These are phyloP conservation scores for Sparassis latifolia DNA, from an alignment of 1,284 basidiomycete genomes.

Conservation along the genomic window DNA sequence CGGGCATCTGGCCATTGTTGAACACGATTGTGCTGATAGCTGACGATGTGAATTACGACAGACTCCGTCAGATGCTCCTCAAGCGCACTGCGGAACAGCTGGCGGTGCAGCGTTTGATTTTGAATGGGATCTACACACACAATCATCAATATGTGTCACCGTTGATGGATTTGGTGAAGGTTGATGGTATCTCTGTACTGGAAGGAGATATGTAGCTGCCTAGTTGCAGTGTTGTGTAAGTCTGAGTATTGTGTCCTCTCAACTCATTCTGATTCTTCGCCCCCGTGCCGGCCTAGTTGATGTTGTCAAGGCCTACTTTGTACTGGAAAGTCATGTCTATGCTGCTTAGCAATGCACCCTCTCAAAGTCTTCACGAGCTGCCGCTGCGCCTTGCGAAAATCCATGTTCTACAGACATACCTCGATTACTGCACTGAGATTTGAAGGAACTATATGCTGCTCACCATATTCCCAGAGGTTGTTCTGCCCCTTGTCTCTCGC, in stretches of 20 bases:
- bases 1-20: constrained; percentile 16
- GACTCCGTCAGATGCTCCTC: constrained; percentile 15
- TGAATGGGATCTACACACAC: constrained; percentile 21
- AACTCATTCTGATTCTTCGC: not conserved
- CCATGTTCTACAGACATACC: constrained; percentile 28
- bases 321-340: not conserved
- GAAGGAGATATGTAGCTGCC: not conserved
- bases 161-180: constrained; percentile 17
- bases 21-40: constrained; percentile 17
- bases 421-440: too few species aligned
- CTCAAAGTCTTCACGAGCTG: constrained; percentile 15
- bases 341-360: constrained; percentile 3
- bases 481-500: constrained; percentile 32
- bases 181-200: constrained; percentile 16
- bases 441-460: constrained; percentile 10
- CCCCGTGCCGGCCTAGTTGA: too few species aligned
- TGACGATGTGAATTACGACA: constrained; percentile 20
- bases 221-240: not conserved
- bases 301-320: not conserved
- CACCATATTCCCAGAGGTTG: constrained; percentile 60
- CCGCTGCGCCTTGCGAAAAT: constrained; percentile 34
- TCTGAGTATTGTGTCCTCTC: not conserved
- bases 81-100: constrained; percentile 15
- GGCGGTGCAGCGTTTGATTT: constrained; percentile 18
- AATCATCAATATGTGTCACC: constrained; percentile 13